Evolutionary conservation across 768 basidiomycete genomes (phyloP), one percentile per base, ranked within the genome.

Genomic region (Leccinum boreale): DNA sequence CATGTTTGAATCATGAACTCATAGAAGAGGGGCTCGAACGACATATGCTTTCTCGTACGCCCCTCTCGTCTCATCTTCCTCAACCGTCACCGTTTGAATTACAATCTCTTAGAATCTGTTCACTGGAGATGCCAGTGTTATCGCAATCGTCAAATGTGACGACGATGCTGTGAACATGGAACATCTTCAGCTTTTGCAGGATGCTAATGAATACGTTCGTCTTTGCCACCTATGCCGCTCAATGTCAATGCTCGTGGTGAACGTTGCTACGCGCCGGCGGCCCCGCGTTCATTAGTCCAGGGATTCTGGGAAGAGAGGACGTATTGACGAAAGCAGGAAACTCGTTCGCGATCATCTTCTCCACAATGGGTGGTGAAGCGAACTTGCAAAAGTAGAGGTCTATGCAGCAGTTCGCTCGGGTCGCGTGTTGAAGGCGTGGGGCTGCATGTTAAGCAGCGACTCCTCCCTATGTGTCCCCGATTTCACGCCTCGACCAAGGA

Each of bases 381-480:
- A 62, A 11, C 5, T 48, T 81, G 3, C 44, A 69, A 4, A 75
- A 62, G 57, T 24, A 28, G 5, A 0, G 54, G 56, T 53, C 2
- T 53, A 60, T 12, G 26, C 66, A 17, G 10, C 53, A 0, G n/a
- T 55, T 7, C 50, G 17, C 56, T 7, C 50, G 62, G 12, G 68
- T 72, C 12, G 80, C 78, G 0, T 55, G 0, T 55, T 75, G 17
- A 74, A 74, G 55, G 79, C 82, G 4, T 83, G 80, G 81, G 81
- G 72, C 70, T 3, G 76, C 78, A 7, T 29, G 29, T 31, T 4
- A 31, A 31, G 33, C 33, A 10, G 72, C 71, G 2, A 68, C 62
- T 3, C 17, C 73, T 11, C 54, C 63, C 5, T 0, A 58, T 17
- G 72, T 72, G 60, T 48, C 47, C 17, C 2, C 60, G 54, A 48